Base-by-base conservation (phyloP, 2,329 filamentous ascomycete species). In the Fusarium nodosum region DNA sequence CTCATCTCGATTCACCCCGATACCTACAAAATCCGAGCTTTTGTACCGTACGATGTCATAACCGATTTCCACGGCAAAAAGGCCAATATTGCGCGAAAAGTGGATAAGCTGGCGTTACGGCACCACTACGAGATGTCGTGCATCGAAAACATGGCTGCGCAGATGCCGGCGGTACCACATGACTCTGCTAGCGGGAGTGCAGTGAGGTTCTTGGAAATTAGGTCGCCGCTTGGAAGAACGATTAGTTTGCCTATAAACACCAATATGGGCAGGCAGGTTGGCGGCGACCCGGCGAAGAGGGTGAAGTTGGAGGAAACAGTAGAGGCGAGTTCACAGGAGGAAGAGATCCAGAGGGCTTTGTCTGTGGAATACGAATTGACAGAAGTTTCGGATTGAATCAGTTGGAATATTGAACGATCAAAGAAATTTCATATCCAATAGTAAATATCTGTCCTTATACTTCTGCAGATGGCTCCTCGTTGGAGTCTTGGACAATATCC, bases 1-100 rank as follows among this genome's bases (percentile, higher is more conserved):
- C 51, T 73, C 1, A 64, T 75, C 16, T 74, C 74, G 2, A 74
- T 76, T 5, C 66, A 76, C 47, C 74, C 71, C 1, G 46, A 63
- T 1, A 73, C 73, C 1, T 18, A 57, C 1, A 60, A 38, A 9
- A 60, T 75, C 3, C 71, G 71, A 10, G 30, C 26, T 0, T 65
- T 68, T 12, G 42, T 62, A 2, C 61, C 54, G 16, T 62, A 65
- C 16, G 34, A 66, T 10, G 18, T 53, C 6, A 16, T 68, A 5
- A 56, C 39, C 0, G 45, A 52, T 3, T 61, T 51, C 7, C 22
- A 65, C 2, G 48, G 64, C 0, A 46, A 42, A 2, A 48, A 24
- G 1, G 65, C 61, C 0, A 39, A n/a, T 9, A 6, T 68, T 1
- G 36, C 64, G 16, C 12, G 22, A 1, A 46, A 26, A 3, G 44